phyloP scores from a whole-genome alignment of 768 basidiomycete species.

The Sistotremastrum niveocremeum region DNA sequence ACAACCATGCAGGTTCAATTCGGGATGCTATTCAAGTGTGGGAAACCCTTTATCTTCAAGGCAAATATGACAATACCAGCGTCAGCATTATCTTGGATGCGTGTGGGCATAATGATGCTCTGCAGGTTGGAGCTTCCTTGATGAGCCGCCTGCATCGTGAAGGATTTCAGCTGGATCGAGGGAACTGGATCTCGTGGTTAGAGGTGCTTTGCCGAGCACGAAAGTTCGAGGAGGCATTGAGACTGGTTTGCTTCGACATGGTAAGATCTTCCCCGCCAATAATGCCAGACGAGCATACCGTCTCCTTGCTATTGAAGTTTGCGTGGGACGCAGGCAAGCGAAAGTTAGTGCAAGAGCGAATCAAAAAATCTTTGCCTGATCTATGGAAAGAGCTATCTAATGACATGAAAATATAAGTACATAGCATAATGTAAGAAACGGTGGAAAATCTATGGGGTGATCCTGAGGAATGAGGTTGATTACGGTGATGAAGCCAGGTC shows the following conservation, averaged over 20 bases:
- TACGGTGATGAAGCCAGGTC: conserved; percentile 37
- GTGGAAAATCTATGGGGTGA: not conserved
- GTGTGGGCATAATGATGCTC: conserved; percentile 50
- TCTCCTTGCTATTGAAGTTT: conserved; percentile 42
- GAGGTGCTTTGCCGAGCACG: conserved; percentile 75
- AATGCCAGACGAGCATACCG: conserved; percentile 34
- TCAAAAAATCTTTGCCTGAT: conserved; percentile 5
- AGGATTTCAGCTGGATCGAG: conserved; percentile 40
- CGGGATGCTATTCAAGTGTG: conserved; percentile 65
- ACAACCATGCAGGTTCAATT: conserved; percentile 64
- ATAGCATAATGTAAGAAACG: not conserved
- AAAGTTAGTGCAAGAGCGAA: conserved; percentile 3
- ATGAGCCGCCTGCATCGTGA: conserved; percentile 35
- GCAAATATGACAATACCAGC: conserved; percentile 43
- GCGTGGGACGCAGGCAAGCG: conserved; percentile 3
- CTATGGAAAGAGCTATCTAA: conserved; percentile 3
- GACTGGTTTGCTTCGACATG: conserved; percentile 55
- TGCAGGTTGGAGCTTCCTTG: conserved; percentile 39
- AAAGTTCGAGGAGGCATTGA: conserved; percentile 51
- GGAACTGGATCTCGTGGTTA: conserved; percentile 72
- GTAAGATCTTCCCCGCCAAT: conserved; percentile 27
- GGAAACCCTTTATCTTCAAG: conserved; percentile 55
- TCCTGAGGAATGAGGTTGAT: conserved; percentile 10
- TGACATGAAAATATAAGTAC: not conserved
- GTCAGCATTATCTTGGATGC: conserved; percentile 80